Conservation (phyloP, 306 rosid species). For the Cucurbita ficifolia region DNA sequence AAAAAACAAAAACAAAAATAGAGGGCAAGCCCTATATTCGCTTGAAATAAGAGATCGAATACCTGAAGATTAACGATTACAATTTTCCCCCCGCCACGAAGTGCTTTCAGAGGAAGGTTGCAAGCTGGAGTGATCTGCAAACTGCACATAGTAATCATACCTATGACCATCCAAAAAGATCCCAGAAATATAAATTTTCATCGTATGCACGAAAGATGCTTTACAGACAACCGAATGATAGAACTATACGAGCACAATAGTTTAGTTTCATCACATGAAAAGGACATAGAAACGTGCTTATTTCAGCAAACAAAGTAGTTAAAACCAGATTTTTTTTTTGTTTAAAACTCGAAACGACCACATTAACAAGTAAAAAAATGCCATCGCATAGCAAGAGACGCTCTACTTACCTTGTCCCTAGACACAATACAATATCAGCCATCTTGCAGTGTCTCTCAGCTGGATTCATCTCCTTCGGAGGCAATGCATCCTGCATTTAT, state of each 20-base stretch:
- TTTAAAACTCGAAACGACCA: background rate
- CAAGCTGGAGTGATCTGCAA: conserved; percentile 99
- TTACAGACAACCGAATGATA: background rate
- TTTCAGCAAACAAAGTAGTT: background rate
- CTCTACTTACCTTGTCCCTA: conserved; percentile 76
- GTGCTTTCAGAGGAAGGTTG: conserved; percentile 84
- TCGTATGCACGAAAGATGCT: background rate
- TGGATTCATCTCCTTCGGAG: conserved; percentile 82
- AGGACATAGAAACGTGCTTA: background rate
- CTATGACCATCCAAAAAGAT: conserved; percentile 12
- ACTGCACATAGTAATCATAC: conserved; percentile 37
- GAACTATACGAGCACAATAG: background rate
- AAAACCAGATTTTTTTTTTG: background rate
- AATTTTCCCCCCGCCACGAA: conserved; percentile 92
- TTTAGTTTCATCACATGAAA: background rate
- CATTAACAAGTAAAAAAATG: background rate
- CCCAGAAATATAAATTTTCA: conserved; percentile 7
- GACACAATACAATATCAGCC: conserved; percentile 89
- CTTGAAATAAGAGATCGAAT: background rate
- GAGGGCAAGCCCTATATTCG: background rate
- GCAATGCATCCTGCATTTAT: conserved; percentile 75
- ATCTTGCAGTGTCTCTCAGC: conserved; percentile 93
- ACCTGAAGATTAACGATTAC: conserved; percentile 97
- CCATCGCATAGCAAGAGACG: too few relatives aligned
- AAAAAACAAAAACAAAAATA: background rate